Evolutionary conservation across 2,329 filamentous ascomycete species (phyloP), one percentile per base, ranked within the genome.

Genomic region (Thielaviopsis ethacetica): DNA sequence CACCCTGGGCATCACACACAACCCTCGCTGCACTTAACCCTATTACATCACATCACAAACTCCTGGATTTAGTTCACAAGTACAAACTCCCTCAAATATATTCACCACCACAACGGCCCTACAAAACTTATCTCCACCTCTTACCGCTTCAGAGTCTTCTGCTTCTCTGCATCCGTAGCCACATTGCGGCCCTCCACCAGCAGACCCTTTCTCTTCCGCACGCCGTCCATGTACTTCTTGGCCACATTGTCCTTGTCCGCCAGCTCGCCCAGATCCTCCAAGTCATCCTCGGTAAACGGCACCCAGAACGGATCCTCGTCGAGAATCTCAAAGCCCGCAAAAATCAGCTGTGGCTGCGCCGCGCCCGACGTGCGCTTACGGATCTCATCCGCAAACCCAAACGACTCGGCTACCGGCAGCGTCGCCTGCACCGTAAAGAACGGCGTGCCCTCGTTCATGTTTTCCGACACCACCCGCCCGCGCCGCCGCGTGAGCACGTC

Each of bases 291-390:
- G 0, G 91, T 97, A 64, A 89, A 90, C 1, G 93, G 93, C 53
- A 95, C 90, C 93, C 93, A 98, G 74, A 94, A 95, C 0, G 93
- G 93, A 74, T 98, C 93, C 72, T 96, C 86, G 69, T 97, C 90
- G 1, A 97, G 76, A 65, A 95, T 81, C 71, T 96, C 89, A 68
- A 91, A 98, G 0, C 93, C 93, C 7, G 88, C 82, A 68, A 97
- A 98, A 62, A 95, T 85, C 44, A 98, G 78, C 75, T 97, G 93
- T 55, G 93, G 93, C 66, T 88, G 86, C 0, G 93, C 93, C 2
- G 87, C 88, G 2, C 93, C 93, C 6, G 85, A 90, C 0, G 90
- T 95, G 6, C 91, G 81, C 73, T 97, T 97, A 61, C 93, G 83
- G 73, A 98, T 97, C 72, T 98, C 93, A 68, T 97, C 93, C 4